Evolutionary conservation across 2,329 filamentous ascomycete genomes (phyloP).

Genomic region (Trichophaea hybrida): DNA sequence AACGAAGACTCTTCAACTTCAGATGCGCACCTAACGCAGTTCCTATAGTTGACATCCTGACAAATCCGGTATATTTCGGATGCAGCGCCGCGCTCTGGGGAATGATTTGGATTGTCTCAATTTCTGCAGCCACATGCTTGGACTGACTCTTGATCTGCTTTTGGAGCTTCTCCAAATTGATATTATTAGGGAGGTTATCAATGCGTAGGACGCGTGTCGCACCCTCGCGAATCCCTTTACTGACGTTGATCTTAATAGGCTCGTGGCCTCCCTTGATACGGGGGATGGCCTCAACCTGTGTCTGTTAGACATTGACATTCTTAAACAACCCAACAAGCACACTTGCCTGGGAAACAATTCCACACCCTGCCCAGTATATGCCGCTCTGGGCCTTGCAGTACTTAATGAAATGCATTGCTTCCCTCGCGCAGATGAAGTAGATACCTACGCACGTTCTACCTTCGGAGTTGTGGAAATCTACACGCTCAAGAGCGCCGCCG

Average conservation of each 20-base stretch:
- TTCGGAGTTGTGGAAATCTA: conserved; percentile 10
- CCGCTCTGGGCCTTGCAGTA: background rate
- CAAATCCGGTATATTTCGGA: background rate
- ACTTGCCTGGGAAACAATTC: background rate
- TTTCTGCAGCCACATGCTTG: background rate
- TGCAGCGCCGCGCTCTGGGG: background rate
- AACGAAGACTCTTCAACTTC: background rate
- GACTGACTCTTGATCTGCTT: conserved; percentile 1
- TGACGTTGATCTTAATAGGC: background rate
- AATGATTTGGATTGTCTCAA: background rate
- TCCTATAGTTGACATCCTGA: conserved; percentile 8
- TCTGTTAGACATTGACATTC: too few relatives aligned
- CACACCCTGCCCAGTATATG: conserved; percentile 7
- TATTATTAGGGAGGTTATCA: background rate
- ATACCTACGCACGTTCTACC: conserved; percentile 1
- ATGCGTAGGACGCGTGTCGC: conserved; percentile 4
- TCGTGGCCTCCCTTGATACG: conserved; percentile 2
- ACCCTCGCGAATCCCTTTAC: background rate
- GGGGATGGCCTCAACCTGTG: background rate
- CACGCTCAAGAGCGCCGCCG: conserved; percentile 6
- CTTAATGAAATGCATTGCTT: background rate
- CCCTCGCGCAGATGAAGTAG: conserved; percentile 1
- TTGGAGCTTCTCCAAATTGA: background rate
- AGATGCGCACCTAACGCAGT: conserved; percentile 8
- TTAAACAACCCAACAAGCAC: too few relatives aligned